Evolutionary conservation across 208 protist species (phyloP), one percentile per base, ranked within the genome.

Genomic region (Tetramitus jugosus): DNA sequence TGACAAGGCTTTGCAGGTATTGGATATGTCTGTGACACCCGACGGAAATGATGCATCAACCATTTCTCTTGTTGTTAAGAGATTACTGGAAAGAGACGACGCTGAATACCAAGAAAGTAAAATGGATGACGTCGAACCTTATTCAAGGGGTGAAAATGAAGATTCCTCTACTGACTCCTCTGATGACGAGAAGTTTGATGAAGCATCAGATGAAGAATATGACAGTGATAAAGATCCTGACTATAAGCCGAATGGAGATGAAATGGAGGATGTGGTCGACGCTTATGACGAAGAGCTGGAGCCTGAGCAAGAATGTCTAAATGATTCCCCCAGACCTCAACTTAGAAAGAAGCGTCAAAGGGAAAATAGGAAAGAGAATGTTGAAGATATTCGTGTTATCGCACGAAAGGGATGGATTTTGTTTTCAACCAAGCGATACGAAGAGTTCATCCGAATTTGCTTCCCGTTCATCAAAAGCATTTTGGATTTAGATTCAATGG

Each of bases 321-420:
- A 56, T 10, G 49, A 10, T 56, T 56, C 10, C 49, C 49, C 10
- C n/a, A n/a, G n/a, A n/a, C n/a, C n/a, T n/a, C n/a, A n/a, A n/a
- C n/a, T n/a, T n/a, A n/a, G n/a, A n/a, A n/a, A n/a, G n/a, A n/a
- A n/a, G n/a, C n/a, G n/a, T n/a, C n/a, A n/a, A n/a, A n/a, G n/a
- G n/a, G 26, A 69, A 43, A 43, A 69, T 45, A 69, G 62, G 43
- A 69, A 39, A 26, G 62, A 69, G 43, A 69, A 69, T 8, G 39
- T 69, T 2, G 1, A 69, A 69, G 37, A 69, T 45, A 69, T 69
- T 43, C 1, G 39, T 29, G 31, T 69, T 39, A 69, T 69, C 26
- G 62, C 43, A 8, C 37, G 43, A n/a, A 69, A 69, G 31, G 62
- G 35, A 26, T 69, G 62, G 62, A 69, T 69, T 45, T 69, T 45